Base-by-base conservation (phyloP, 169 alveolate species). In the Babesia sp. region DNA sequence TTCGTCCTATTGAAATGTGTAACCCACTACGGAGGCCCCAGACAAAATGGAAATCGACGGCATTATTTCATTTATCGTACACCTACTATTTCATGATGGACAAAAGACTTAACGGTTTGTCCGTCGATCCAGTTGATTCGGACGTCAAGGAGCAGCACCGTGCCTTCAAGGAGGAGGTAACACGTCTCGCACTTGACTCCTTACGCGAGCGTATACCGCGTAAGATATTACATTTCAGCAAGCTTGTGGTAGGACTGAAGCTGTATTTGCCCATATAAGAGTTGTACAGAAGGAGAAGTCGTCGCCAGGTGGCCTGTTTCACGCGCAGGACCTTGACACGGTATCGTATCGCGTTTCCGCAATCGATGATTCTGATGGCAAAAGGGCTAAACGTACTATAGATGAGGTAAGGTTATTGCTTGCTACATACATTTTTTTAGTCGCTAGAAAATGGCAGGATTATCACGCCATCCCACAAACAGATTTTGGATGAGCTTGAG, bases 161-260 rank as follows among this genome's bases (percentile, higher is more conserved):
- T 44, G 70, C 90, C 31, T 93, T 93, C 77, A 90, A 90, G 64
- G 81, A 74, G 42, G 95, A 93, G 42, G 80, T 93, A 29, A 91
- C 96, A 1, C 84, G 83, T 42, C 94, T 87, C 54, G 96, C 95
- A 9, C 68, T 91, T 8, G 80, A 72, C 36, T 89, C 93, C 8
- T 41, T 93, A 29, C 86, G 93, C 46, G 96, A 93, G 44, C 83
- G 96, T 45, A 93, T 93, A 45, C 96, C 96, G 1, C 56, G 67
- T 31, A 92, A 93, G 61, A 93, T 93, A n/a, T 81, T 93, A 26
- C 87, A 91, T 63, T 90, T 93, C 58, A 92, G 90, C 85, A 73
- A 70, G 28, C 71, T 74, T 41, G 86, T 92, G 80, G 94, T 89
- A 50, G 79, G 85, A n/a, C n/a, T 29, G 73, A 72, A 56, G 46